Conservation (phyloP, 148 eudicot genomes). For the Euryodendron excelsum region DNA sequence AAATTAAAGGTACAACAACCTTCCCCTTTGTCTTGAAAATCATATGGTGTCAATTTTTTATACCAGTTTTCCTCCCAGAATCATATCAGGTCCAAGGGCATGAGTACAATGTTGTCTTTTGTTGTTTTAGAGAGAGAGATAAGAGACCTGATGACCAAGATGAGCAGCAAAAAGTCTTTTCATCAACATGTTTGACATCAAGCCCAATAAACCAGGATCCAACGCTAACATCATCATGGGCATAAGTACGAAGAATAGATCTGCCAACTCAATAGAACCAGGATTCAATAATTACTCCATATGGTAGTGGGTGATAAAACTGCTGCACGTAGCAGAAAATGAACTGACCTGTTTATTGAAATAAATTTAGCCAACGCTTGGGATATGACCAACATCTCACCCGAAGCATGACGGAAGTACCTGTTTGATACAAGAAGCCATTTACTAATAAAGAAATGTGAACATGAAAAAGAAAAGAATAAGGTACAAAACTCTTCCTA, state of each 20-base stretch:
- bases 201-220: conserved; percentile 94
- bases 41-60: too few species aligned
- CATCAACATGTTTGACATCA: conserved; percentile 68
- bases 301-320: not conserved
- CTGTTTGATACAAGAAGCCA: conserved; percentile 29
- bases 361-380: conserved; percentile 72
- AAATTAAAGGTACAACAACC: too few species aligned
- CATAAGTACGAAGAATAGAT: conserved; percentile 69
- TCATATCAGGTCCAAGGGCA: too few species aligned
- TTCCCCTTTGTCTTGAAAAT: too few species aligned
- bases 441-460: not conserved
- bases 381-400: conserved; percentile 74
- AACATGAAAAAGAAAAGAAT: not conserved
- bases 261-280: conserved; percentile 34
- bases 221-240: conserved; percentile 82
- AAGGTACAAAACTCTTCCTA: not conserved
- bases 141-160: conserved; percentile 69
- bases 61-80: too few species aligned
- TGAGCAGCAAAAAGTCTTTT: conserved; percentile 66
- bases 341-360: conserved; percentile 66
- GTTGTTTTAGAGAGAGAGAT: conserved; percentile 10
- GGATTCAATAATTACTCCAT: not conserved
- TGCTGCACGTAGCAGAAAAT: not conserved
- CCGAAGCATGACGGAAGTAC: conserved; percentile 91
- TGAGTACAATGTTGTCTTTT: too few species aligned